Conservation (phyloP, 768 basidiomycete genomes). For the Tulasnella sp. region DNA sequence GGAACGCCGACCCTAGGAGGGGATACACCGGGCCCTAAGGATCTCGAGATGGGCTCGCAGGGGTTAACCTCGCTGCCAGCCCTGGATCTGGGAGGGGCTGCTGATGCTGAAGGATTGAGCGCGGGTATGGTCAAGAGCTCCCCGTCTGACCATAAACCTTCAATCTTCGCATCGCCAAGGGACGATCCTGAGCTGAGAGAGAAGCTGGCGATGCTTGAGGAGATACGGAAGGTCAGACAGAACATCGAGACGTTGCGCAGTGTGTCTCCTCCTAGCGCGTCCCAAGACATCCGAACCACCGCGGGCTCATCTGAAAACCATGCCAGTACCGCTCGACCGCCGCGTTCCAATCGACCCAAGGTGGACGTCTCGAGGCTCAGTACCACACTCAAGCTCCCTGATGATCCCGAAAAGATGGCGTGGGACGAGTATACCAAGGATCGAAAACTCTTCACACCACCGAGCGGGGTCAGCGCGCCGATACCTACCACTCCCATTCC, state of each 20-base stretch:
- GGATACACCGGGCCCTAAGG: background rate
- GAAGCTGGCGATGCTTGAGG: slow-evolving; percentile 25
- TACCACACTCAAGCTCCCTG: slow-evolving; percentile 5
- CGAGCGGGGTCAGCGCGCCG: slow-evolving; percentile 67
- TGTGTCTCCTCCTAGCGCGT: too few species aligned
- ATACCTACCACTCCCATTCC: slow-evolving; percentile 46
- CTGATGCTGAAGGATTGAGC: background rate
- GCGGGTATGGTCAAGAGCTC: background rate
- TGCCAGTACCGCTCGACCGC: background rate
- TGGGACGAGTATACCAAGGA: slow-evolving; percentile 85
- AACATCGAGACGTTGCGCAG: slow-evolving; percentile 22
- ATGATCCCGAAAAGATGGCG: slow-evolving; percentile 41
- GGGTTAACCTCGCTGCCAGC: background rate
- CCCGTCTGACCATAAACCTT: background rate
- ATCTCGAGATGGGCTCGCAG: slow-evolving; percentile 1
- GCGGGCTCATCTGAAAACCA: too few species aligned
- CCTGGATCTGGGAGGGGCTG: slow-evolving; percentile 3
- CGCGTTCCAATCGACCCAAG: background rate
- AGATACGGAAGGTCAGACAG: slow-evolving; percentile 25
- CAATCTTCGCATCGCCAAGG: background rate
- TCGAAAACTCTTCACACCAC: slow-evolving; percentile 73
- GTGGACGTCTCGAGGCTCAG: background rate
- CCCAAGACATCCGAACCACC: too few species aligned
- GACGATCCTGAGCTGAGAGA: slow-evolving; percentile 19
- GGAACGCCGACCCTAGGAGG: slow-evolving; percentile 23